Evolutionary conservation across 179 eudicot species (phyloP), one percentile per base, ranked within the genome.

Genomic region (Patellifolia procumbens): DNA sequence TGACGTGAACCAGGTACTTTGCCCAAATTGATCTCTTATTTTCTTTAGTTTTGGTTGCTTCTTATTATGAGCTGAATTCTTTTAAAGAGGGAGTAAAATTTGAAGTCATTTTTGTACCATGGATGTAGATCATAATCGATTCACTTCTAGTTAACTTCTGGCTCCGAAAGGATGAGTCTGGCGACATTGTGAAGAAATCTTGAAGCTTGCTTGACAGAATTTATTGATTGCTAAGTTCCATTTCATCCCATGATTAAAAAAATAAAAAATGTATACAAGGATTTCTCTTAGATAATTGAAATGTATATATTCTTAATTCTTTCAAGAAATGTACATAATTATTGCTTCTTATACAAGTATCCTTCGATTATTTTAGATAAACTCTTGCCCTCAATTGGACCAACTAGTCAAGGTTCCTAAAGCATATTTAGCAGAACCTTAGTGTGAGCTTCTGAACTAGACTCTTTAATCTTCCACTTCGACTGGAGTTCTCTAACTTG

Each of bases 101-200:
- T 60, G 53, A 46, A 65, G 46, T 62, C 22, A 22, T 79, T 69
- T 43, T 24, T 74, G 68, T 55, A 63, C 67, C 65, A 67, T 78
- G 77, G 64, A 49, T 85, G 86, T 73, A 83, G 86, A 83, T 85
- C 79, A 70, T 85, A 51, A 48, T 85, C 22, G 85, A 85, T 73
- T 83, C 88, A 29, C 79, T 85, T 81, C 79, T 83, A 51, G 86
- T 81, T 51, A 79, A 83, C 81, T 85, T 81, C 81, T 85, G 86
- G 86, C 79, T 83, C 56, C 84, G 46, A 78, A 80, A 72, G 81
- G 88, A 85, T 81, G 79, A 78, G 79, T 69, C 85, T 56, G 10
- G 58, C 67, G 19, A 68, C 82, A 75, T 53, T 70, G 73, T 32
- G 68, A 73, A 82, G 85, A 74, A 74, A 78, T 51, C 74, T 22